Conservation (phyloP, 345 rosid genomes). For the Rhodamnia argentea region DNA sequence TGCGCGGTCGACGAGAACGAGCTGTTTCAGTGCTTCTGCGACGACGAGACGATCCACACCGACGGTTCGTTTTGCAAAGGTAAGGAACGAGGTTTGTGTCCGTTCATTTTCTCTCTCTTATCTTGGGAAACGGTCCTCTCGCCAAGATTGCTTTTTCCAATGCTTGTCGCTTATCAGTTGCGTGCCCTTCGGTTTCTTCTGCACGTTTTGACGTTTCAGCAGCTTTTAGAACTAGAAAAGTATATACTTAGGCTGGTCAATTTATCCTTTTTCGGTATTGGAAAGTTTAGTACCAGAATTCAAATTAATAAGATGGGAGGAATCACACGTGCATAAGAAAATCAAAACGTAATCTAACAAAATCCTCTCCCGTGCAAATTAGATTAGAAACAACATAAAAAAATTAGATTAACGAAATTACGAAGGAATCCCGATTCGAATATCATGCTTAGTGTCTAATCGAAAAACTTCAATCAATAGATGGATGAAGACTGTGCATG, state of each 20-base stretch:
- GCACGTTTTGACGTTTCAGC: not conserved
- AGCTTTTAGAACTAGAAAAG: not conserved
- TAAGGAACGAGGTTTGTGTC: not conserved
- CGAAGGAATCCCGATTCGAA: too few relatives aligned
- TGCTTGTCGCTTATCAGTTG: not conserved
- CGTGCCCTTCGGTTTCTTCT: not conserved
- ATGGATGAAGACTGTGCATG: rapidly evolving
- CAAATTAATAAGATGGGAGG: too few relatives aligned
- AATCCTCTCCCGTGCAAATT: too few relatives aligned
- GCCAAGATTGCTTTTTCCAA: not conserved
- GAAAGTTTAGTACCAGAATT: too few relatives aligned
- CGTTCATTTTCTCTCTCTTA: not conserved
- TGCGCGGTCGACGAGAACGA: not conserved
- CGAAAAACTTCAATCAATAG: not conserved
- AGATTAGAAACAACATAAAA: too few relatives aligned
- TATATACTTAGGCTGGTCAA: not conserved
- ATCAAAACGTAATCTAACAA: too few relatives aligned
- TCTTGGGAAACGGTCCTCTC: not conserved
- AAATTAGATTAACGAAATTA: too few relatives aligned
- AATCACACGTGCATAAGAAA: too few relatives aligned
- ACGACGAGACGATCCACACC: not conserved
- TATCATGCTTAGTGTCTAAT: too few relatives aligned
- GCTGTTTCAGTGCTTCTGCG: conserved; percentile 1
- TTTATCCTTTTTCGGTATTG: not conserved
- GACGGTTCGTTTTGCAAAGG: not conserved